phyloP scores from a whole-genome alignment of 2,329 filamentous ascomycete species.

The Beauveria pseudobassiana region DNA sequence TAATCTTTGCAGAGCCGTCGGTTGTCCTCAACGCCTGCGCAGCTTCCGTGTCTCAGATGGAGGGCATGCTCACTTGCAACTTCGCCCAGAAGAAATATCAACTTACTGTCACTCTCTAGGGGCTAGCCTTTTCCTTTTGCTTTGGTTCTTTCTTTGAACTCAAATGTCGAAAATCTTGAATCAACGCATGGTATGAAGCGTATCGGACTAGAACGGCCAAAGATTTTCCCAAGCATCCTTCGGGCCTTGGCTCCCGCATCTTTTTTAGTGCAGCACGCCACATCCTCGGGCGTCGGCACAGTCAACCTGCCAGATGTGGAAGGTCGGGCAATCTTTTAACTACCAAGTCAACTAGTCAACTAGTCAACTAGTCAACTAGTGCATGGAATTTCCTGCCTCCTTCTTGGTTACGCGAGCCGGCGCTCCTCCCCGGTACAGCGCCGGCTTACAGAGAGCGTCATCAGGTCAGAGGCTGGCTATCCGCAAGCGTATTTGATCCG shows the following conservation, averaged over 20 bases:
- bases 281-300: conserved; percentile 3
- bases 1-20: neutral
- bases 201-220: neutral
- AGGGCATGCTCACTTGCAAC: neutral
- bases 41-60: neutral
- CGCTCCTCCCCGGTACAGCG: neutral
- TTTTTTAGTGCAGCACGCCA: neutral
- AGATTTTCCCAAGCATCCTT: neutral
- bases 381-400: neutral
- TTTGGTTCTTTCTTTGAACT: neutral
- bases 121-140: neutral
- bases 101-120: neutral
- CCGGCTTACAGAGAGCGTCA: neutral
- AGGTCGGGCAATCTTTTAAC: neutral
- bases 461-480: no score
- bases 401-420: no score
- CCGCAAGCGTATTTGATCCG: no score
- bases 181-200: neutral
- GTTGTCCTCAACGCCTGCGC: neutral
- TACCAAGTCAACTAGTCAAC: neutral
- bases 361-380: neutral
- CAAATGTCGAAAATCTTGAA: neutral
- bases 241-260: neutral
- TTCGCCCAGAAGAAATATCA: neutral
- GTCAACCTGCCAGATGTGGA: conserved; percentile 1